Evolutionary conservation across 2,329 filamentous ascomycete species (phyloP).

Genomic region (Pseudogymnoascus sp.): DNA sequence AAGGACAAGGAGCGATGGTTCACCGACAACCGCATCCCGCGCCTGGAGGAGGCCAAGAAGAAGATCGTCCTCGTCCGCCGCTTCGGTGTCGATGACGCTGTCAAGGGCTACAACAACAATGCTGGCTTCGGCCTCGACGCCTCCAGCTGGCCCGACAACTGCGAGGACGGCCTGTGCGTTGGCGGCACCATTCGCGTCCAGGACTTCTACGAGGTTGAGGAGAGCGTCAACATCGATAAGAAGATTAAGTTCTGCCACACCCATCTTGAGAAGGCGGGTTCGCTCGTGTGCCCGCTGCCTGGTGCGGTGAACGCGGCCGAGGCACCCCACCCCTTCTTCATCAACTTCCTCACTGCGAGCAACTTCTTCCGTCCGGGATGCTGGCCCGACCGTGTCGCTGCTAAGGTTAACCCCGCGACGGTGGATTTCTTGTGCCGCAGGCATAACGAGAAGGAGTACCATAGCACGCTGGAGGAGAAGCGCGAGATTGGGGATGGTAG

Average conservation of each 20-base stretch:
- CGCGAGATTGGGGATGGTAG: slow-evolving; percentile 58
- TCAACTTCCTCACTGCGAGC: slow-evolving; percentile 86
- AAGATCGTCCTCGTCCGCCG: slow-evolving; percentile 79
- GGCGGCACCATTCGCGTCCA: slow-evolving; percentile 76
- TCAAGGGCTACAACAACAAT: slow-evolving; percentile 41
- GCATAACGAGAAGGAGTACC: slow-evolving; percentile 42
- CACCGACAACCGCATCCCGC: slow-evolving; percentile 67
- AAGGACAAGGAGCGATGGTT: slow-evolving; percentile 60
- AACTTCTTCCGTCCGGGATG: slow-evolving; percentile 91
- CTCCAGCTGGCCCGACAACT: slow-evolving; percentile 78
- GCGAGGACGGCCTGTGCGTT: slow-evolving; percentile 60
- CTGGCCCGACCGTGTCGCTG: slow-evolving; percentile 90
- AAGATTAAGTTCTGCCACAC: slow-evolving; percentile 69
- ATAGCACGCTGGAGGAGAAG: slow-evolving; percentile 18
- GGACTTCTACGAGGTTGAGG: slow-evolving; percentile 85
- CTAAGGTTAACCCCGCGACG: slow-evolving; percentile 73
- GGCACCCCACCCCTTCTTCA: slow-evolving; percentile 55
- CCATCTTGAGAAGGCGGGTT: slow-evolving; percentile 67
- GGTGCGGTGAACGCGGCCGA: slow-evolving; percentile 27
- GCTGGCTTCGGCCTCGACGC: slow-evolving; percentile 54
- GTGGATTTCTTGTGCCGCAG: slow-evolving; percentile 53
- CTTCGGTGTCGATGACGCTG: slow-evolving; percentile 56
- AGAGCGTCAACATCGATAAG: slow-evolving; percentile 65
- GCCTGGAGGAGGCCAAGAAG: slow-evolving; percentile 68
- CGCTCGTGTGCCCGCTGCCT: slow-evolving; percentile 40